Base-by-base conservation (phyloP, 768 basidiomycete species). In the Lactarius akahatsu region DNA sequence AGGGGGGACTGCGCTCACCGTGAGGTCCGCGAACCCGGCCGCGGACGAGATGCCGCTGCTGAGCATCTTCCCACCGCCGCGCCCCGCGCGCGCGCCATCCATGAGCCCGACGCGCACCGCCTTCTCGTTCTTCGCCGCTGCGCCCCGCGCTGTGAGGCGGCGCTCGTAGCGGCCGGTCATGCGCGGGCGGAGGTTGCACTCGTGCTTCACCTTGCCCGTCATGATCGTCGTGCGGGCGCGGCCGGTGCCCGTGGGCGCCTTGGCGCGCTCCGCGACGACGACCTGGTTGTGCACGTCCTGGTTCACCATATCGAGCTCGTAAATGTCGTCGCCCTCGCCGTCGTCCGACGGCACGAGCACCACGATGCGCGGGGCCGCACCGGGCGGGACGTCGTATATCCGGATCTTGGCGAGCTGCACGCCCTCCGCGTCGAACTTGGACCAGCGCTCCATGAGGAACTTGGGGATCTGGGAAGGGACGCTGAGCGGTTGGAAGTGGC, bases 291-390 rank as follows among this genome's bases (percentile, higher is more conserved):
- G 90, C 10, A 92, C 89, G 38, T 85, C 77, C 68, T 92, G 89
- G 68, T 92, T 90, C 52, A 94, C 86, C 85, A 96, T 92, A 52
- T 92, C 89, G 40, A 98, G 81, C 71, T 94, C 91, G 78, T 94
- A 98, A 75, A 87, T 84, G 72, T 90, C 89, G 5, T 73, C 74
- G 28, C 68, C 76, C 71, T 86, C 82, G 15, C 79, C 80, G 1
- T 75, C 76, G 71, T 85, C 82, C 0, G 86, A 85, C 4, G 88
- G 87, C 0, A 88, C 80, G 69, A 88, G 86, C 57, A 91, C 83
- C 59, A 90, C 77, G 63, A 90, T 90, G 59, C 86, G 83, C 0
- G 84, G 82, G 56, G 82, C 83, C 59, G 79, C 79, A 58, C 79
- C 76, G 20, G 61, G 55, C 3, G 62, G 40, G 16, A 63, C 60